Evolutionary conservation across 805 yeast genomes (phyloP).

Genomic region (Cyberlindnera lachancei): DNA sequence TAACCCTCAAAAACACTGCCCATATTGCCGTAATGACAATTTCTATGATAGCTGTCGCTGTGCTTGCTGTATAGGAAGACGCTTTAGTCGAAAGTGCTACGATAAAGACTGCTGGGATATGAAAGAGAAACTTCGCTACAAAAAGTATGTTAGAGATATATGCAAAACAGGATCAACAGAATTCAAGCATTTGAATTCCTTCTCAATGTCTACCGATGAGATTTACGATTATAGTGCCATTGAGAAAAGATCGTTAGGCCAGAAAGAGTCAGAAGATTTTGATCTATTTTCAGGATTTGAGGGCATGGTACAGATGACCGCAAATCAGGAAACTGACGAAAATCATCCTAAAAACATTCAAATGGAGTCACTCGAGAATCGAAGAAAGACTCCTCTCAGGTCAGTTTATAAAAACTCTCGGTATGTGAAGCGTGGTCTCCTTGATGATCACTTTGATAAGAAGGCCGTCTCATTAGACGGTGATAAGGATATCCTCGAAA

Average conservation of each 20-base stretch:
- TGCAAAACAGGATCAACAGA: slow-evolving; percentile 22
- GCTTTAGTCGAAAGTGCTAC: slow-evolving; percentile 21
- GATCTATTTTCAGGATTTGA: slow-evolving; percentile 11
- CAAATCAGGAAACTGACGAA: neutral
- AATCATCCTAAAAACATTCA: slow-evolving; percentile 8
- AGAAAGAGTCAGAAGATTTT: slow-evolving; percentile 1
- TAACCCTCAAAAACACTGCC: slow-evolving; percentile 20
- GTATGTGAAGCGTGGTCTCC: too few species aligned
- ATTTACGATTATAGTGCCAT: too few species aligned
- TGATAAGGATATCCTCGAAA: neutral
- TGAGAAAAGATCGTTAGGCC: too few species aligned
- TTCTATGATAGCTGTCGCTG: slow-evolving; percentile 24
- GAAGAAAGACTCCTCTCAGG: slow-evolving; percentile 13
- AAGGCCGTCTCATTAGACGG: slow-evolving; percentile 9
- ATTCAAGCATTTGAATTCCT: too few species aligned
- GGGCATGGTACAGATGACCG: slow-evolving; percentile 1
- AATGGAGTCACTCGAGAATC: slow-evolving; percentile 5
- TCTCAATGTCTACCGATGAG: too few species aligned
- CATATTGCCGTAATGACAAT: slow-evolving; percentile 21
- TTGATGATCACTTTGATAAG: too few species aligned
- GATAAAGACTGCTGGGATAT: slow-evolving; percentile 18
- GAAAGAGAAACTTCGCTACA: slow-evolving; percentile 19
- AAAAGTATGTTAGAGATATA: slow-evolving; percentile 19
- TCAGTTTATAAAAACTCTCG: too few species aligned
- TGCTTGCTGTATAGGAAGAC: slow-evolving; percentile 22